Base-by-base conservation (phyloP, 192 early-diverging fungal genomes). In the Coemansia sp. region DNA sequence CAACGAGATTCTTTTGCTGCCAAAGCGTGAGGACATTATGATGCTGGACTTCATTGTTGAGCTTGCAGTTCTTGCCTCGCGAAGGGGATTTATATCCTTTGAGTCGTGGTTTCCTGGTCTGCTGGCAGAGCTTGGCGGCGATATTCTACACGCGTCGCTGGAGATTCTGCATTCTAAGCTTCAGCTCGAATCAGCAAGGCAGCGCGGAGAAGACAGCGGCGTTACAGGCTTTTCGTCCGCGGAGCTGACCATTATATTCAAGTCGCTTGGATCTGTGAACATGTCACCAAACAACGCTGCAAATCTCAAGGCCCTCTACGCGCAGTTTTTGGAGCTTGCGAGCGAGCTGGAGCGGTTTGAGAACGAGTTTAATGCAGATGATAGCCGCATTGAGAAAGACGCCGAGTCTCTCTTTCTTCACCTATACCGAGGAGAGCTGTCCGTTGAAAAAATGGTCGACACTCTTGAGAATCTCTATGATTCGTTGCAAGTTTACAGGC, bases 391-490 rank as follows among this genome's bases (percentile, higher is more conserved):
- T 7, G 84, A 83, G 40, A 80, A 83, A 70, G 78, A 83, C n/a
- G 81, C 81, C 9, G 84, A 86, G 36, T 71, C 63, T 10, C 63
- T 77, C 49, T 86, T 83, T 59, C 39, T 83, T 68, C 77, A 72
- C 1, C 77, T 85, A 0, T 85, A 85, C 59, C 79, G 79, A 42
- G 80, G 77, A 63, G 80, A 85, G 45, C 63, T 95, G 32, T 85
- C 88, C 2, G 88, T 99, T 43, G 85, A 88, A 36, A 87, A 95
- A 63, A 88, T 97, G 76, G 89, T 98, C 32, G 92, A 95, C 13
- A 76, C 91, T 9, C 83, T 99, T 21, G 86, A 90, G 66, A 84
- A 82, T 13, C 90, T 94, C 71, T 93, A 93, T 62, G 89, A 88
- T 57, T 95, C 95, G 22, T 66, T 87, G 15, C 87, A 88, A 59